Evolutionary conservation across 2,329 filamentous ascomycete species (phyloP).

Genomic region (Periconia sp.): DNA sequence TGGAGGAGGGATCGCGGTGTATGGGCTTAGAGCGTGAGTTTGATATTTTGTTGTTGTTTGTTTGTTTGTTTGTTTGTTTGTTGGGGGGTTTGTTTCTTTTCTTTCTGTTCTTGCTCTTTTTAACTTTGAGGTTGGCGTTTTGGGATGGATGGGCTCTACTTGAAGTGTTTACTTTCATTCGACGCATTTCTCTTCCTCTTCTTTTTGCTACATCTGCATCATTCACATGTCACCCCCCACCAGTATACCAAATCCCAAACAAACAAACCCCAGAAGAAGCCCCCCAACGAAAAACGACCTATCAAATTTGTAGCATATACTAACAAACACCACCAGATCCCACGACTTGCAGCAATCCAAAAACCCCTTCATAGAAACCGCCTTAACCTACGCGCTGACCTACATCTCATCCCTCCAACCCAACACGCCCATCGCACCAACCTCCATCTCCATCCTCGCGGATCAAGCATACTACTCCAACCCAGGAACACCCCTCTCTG

Average conservation of each 20-base stretch:
- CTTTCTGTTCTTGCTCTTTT: no score
- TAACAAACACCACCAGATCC: slow-evolving; percentile 20
- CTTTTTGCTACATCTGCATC: slow-evolving; percentile 12
- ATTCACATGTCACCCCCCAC: neutral
- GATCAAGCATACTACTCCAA: slow-evolving; percentile 95
- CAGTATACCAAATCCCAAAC: neutral
- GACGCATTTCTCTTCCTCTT: no score
- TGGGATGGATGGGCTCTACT: no score
- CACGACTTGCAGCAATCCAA: slow-evolving; percentile 49
- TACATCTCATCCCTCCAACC: slow-evolving; percentile 64
- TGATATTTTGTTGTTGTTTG: neutral
- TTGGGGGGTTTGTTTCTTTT: no score
- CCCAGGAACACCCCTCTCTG: slow-evolving; percentile 25
- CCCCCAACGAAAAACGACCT: no score
- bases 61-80: neutral
- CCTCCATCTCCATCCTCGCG: slow-evolving; percentile 82
- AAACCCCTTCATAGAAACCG: slow-evolving; percentile 92
- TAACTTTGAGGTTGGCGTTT: no score
- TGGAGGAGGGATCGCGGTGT: slow-evolving; percentile 78
- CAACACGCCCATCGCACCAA: slow-evolving; percentile 61
- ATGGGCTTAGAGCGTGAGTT: slow-evolving; percentile 76
- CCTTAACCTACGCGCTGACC: slow-evolving; percentile 82
- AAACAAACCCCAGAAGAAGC: neutral
- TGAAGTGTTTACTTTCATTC: no score
- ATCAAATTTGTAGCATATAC: neutral